A percentile compares a stretch with the other conserved stretches of the same genome.
phyloP scores from a whole-genome alignment of 495 filamentous ascomycete species.

The Penicillium bovifimosum region DNA sequence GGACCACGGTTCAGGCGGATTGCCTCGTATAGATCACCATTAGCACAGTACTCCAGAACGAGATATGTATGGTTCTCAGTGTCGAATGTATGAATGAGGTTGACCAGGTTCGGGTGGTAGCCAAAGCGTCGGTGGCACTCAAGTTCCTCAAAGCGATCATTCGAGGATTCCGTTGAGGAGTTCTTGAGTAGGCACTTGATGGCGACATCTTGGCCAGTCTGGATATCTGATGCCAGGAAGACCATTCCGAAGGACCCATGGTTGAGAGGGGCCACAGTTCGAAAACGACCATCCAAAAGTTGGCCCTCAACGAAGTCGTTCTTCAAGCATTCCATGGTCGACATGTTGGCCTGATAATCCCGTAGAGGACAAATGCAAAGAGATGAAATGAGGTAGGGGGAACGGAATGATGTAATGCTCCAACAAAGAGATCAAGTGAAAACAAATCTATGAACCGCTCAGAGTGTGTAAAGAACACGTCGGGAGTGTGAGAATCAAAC shows the following conservation, averaged over 20 bases:
- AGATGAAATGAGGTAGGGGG: slow-evolving; percentile 1
- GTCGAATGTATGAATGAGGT: slow-evolving; percentile 85
- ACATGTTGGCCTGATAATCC: slow-evolving; percentile 30
- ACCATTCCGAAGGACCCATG: slow-evolving; percentile 99
- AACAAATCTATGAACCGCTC: slow-evolving; percentile 28
- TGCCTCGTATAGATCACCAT: slow-evolving; percentile 94
- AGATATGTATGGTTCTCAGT: slow-evolving; percentile 84
- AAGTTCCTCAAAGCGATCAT: slow-evolving; percentile 85
- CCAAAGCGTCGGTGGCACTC: slow-evolving; percentile 72
- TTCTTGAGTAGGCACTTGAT: slow-evolving; percentile 90
- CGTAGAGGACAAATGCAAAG: slow-evolving; percentile 30
- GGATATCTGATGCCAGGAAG: slow-evolving; percentile 77
- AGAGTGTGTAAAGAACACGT: slow-evolving; percentile 38
- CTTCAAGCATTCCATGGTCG: slow-evolving; percentile 72
- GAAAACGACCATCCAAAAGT: slow-evolving; percentile 78
- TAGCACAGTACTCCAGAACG: slow-evolving; percentile 93
- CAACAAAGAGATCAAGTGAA: slow-evolving; percentile 15
- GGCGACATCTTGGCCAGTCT: slow-evolving; percentile 73
- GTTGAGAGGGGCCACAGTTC: slow-evolving; percentile 88
- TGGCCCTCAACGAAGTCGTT: slow-evolving; percentile 67
- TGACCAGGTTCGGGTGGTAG: slow-evolving; percentile 87
- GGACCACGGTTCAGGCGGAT: slow-evolving; percentile 85
- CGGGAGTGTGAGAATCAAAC: slow-evolving; percentile 15
- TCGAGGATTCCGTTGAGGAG: slow-evolving; percentile 51
- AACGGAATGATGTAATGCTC: slow-evolving; percentile 10